Conservation (phyloP, 768 basidiomycete species). For the Amanita molliuscula region DNA sequence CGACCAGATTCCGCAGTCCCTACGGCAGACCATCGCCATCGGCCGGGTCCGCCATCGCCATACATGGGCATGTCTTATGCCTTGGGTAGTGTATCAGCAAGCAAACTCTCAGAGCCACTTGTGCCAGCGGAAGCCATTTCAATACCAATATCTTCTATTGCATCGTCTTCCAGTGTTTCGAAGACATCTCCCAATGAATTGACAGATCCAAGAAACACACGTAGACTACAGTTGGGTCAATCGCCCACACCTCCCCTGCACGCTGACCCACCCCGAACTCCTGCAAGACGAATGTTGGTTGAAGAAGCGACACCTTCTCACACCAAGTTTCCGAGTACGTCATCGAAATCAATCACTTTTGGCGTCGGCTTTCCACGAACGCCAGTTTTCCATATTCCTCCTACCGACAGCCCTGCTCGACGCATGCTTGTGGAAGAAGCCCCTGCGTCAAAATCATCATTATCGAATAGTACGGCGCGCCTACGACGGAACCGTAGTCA, state of each 20-base stretch:
- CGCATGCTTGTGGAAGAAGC: slow-evolving; percentile 25
- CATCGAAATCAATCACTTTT: slow-evolving; percentile 21
- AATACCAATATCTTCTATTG: slow-evolving; percentile 1
- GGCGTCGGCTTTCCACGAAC: slow-evolving; percentile 11
- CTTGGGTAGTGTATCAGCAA: slow-evolving; percentile 11
- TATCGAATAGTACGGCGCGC: slow-evolving; percentile 2
- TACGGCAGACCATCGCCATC: slow-evolving; percentile 18
- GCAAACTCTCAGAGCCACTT: slow-evolving; percentile 6
- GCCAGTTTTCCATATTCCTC: slow-evolving; percentile 20
- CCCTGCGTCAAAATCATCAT: too few relatives aligned
- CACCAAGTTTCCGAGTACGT: slow-evolving; percentile 38
- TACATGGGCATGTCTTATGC: slow-evolving; percentile 23
- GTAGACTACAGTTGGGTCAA: slow-evolving; percentile 14
- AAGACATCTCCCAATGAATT: slow-evolving; percentile 5
- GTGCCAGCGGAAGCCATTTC: slow-evolving; percentile 6
- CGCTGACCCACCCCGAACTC: slow-evolving; percentile 36
- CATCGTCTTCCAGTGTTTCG: slow-evolving; percentile 4
- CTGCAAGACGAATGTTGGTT: slow-evolving; percentile 56
- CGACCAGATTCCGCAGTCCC: background rate
- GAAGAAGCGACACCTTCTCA: slow-evolving; percentile 39
- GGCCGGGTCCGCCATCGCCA: slow-evolving; percentile 52
- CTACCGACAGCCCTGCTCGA: slow-evolving; percentile 31
- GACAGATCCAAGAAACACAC: slow-evolving; percentile 15
- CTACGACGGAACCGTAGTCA: background rate
- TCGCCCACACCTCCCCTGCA: slow-evolving; percentile 24